A percentile compares a stretch with the other conserved stretches of the same genome.
Evolutionary conservation across 129 eudicot species (phyloP).

Genomic region (Heracleum sosnowskyi): DNA sequence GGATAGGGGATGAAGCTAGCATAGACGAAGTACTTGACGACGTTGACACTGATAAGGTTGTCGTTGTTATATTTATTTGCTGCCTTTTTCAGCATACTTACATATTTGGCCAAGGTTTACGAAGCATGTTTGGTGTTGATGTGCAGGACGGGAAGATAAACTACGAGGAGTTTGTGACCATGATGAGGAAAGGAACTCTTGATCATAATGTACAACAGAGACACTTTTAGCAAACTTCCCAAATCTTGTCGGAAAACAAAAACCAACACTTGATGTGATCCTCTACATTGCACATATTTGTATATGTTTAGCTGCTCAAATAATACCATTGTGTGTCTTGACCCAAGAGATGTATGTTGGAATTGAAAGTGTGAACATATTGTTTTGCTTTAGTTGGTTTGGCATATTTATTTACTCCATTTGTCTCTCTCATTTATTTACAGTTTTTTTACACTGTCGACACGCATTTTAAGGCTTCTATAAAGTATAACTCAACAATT

Average conservation of each 20-base stretch:
- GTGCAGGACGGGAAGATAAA: constrained; percentile 74
- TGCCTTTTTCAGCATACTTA: background rate
- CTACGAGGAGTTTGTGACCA: constrained; percentile 63
- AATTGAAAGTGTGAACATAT: too few species aligned
- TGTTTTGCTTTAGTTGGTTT: too few species aligned
- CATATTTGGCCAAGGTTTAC: background rate
- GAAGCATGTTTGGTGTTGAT: background rate
- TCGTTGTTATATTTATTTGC: background rate
- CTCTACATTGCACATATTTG: background rate
- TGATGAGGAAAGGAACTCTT: constrained; percentile 80
- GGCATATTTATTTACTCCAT: too few species aligned
- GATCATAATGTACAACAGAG: constrained; percentile 16
- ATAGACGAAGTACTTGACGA: constrained; percentile 64
- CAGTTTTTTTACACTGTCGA: too few species aligned
- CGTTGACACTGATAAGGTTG: constrained; percentile 68
- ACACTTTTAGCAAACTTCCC: background rate
- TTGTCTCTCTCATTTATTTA: too few species aligned
- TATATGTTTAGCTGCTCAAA: background rate
- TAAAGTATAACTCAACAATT: too few species aligned
- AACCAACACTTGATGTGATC: too few species aligned
- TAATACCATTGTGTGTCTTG: background rate
- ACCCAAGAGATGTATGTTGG: constrained; percentile 14
- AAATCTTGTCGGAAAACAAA: background rate
- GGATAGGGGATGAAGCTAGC: constrained; percentile 83
- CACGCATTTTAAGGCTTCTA: too few species aligned